Conservation (phyloP, 768 basidiomycete species). For the Xerocomus potaroensis region DNA sequence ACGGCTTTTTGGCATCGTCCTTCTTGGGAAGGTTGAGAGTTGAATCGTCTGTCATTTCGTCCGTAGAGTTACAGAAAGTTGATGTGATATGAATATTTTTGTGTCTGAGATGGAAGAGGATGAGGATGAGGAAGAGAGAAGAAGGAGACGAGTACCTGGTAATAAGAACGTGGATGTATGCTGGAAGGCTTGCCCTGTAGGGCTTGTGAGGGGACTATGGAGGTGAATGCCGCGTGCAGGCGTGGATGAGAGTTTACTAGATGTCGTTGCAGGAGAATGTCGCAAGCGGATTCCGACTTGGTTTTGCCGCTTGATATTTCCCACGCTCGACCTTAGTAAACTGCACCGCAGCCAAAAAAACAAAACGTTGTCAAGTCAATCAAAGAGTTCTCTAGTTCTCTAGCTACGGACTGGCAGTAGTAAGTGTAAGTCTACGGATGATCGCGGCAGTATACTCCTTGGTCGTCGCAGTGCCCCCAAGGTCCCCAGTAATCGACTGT, state of each 20-base stretch:
- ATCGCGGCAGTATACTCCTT: conserved; percentile 87
- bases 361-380: too few relatives aligned
- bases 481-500: conserved; percentile 89
- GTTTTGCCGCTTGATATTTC: conserved; percentile 22
- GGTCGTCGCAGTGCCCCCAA: conserved; percentile 91
- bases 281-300: background rate
- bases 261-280: conserved; percentile 35
- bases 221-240: conserved; percentile 53
- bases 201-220: conserved; percentile 72
- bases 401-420: too few relatives aligned
- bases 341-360: too few relatives aligned
- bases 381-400: too few relatives aligned
- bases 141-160: conserved; percentile 37
- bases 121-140: conserved; percentile 13
- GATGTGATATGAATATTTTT: conserved; percentile 42
- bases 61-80: conserved; percentile 54
- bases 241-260: conserved; percentile 46
- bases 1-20: conserved; percentile 65
- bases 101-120: conserved; percentile 33
- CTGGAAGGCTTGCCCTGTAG: conserved; percentile 82
- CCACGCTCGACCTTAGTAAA: conserved; percentile 19
- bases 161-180: conserved; percentile 38
- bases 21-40: conserved; percentile 50
- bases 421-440: conserved; percentile 58
- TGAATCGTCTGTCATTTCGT: conserved; percentile 84